A percentile compares a stretch with the other conserved stretches of the same genome.
phyloP scores from a whole-genome alignment of 2,329 filamentous ascomycete genomes.

The Exophiala mesophila region DNA sequence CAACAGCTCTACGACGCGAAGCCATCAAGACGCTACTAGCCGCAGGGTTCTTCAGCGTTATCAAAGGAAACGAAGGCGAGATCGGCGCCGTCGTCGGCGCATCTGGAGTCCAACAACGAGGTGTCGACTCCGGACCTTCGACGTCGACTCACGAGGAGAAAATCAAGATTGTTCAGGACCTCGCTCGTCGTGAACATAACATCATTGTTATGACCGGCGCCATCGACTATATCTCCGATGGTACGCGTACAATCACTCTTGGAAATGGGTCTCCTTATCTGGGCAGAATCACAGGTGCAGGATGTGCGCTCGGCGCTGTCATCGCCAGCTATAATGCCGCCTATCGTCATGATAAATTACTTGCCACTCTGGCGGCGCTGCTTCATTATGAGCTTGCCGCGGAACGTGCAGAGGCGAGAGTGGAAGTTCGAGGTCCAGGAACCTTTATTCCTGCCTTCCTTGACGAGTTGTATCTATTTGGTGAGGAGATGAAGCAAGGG shows the following conservation, averaged over 20 bases:
- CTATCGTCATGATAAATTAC: slow-evolving; percentile 59
- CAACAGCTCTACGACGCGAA: slow-evolving; percentile 66
- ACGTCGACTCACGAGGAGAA: slow-evolving; percentile 51
- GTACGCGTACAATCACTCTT: slow-evolving; percentile 60
- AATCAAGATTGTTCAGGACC: slow-evolving; percentile 56
- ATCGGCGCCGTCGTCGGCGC: slow-evolving; percentile 67
- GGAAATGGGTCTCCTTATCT: slow-evolving; percentile 67
- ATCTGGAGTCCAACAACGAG: slow-evolving; percentile 59
- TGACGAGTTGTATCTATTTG: slow-evolving; percentile 57
- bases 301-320: slow-evolving; percentile 78
- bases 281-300: slow-evolving; percentile 53
- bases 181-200: slow-evolving; percentile 64
- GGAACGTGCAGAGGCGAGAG: slow-evolving; percentile 55
- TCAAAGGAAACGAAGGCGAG: slow-evolving; percentile 93
- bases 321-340: slow-evolving; percentile 71
- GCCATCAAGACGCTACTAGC: slow-evolving; percentile 68
- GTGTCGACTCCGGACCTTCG: slow-evolving; percentile 71
- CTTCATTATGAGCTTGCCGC: slow-evolving; percentile 75
- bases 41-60: slow-evolving; percentile 73
- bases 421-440: slow-evolving; percentile 70
- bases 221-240: slow-evolving; percentile 74
- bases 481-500: slow-evolving; percentile 46
- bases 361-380: slow-evolving; percentile 67
- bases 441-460: slow-evolving; percentile 82
- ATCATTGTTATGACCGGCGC: slow-evolving; percentile 78